Conservation (phyloP, 2,329 filamentous ascomycete genomes). For the Curvularia sp. region DNA sequence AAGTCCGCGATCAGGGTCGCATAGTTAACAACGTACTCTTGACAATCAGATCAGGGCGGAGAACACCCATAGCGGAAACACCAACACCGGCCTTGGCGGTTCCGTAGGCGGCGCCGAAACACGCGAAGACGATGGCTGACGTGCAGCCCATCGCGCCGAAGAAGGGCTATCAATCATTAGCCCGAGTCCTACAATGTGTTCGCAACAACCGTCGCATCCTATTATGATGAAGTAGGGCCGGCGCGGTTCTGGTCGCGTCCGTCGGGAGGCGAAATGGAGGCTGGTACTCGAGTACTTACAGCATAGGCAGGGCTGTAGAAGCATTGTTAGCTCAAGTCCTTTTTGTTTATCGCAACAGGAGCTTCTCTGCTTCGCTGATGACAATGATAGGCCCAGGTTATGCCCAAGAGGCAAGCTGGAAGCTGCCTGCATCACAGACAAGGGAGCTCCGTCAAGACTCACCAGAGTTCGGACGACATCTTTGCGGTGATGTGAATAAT, state of each 20-base stretch:
- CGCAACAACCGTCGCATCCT: conserved; percentile 19
- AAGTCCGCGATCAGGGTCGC: background rate
- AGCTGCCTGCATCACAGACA: conserved; percentile 43
- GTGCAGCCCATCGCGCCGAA: conserved; percentile 98
- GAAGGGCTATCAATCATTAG: conserved; percentile 70
- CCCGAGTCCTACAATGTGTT: conserved; percentile 13
- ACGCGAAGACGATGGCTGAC: conserved; percentile 94
- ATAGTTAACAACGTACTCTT: conserved; percentile 76
- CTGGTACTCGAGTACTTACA: conserved; percentile 71
- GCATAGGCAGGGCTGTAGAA: conserved; percentile 88
- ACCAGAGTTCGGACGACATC: conserved; percentile 86
- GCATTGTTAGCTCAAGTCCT: conserved; percentile 39
- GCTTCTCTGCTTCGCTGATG: conserved; percentile 21
- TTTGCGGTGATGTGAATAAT: conserved; percentile 52
- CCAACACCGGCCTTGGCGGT: conserved; percentile 99
- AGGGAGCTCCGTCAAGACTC: conserved; percentile 57
- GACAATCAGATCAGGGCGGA: conserved; percentile 96
- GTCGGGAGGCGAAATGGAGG: conserved; percentile 33
- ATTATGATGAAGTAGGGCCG: conserved; percentile 20
- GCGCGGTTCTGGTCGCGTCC: conserved; percentile 29
- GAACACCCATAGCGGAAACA: conserved; percentile 97
- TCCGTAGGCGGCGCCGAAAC: conserved; percentile 95
- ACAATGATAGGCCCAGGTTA: conserved; percentile 45
- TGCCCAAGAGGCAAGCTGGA: conserved; percentile 45
- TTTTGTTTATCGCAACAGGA: conserved; percentile 11